phyloP scores from a whole-genome alignment of 768 basidiomycete genomes.

The Ramaria sp. region DNA sequence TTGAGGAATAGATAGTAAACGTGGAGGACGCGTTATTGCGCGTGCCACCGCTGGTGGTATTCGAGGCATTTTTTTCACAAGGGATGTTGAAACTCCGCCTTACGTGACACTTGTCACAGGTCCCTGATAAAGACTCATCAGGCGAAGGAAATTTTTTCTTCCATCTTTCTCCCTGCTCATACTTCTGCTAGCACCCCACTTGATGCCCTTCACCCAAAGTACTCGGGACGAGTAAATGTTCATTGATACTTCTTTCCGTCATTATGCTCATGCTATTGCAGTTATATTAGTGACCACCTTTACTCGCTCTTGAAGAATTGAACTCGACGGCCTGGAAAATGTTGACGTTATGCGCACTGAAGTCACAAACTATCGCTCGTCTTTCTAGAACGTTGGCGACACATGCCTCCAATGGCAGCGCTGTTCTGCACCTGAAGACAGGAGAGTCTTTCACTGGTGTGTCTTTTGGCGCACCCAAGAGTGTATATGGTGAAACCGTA shows the following conservation, averaged over 20 bases:
- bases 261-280: slow-evolving; percentile 25
- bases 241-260: background rate
- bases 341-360: slow-evolving; percentile 44
- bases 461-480: slow-evolving; percentile 81
- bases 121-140: too few species aligned
- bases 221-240: slow-evolving; percentile 72
- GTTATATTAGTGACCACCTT: slow-evolving; percentile 86
- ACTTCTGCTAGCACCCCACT: slow-evolving; percentile 4
- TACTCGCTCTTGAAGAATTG: slow-evolving; percentile 54
- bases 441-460: slow-evolving; percentile 88
- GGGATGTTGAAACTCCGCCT: too few species aligned
- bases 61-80: slow-evolving; percentile 28
- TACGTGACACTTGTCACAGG: too few species aligned
- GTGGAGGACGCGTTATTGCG: slow-evolving; percentile 24
- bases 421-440: slow-evolving; percentile 82
- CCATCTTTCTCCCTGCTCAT: too few species aligned
- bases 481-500: slow-evolving; percentile 92
- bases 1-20: background rate
- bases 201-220: slow-evolving; percentile 75
- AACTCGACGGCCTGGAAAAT: slow-evolving; percentile 20
- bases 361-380: slow-evolving; percentile 36
- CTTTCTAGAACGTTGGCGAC: slow-evolving; percentile 57
- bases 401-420: slow-evolving; percentile 35
- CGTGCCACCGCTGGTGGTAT: slow-evolving; percentile 28
- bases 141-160: too few species aligned